Evolutionary conservation across 805 yeast genomes (phyloP), one percentile per base, ranked within the genome.

Genomic region (Metschnikowia cubensis): DNA sequence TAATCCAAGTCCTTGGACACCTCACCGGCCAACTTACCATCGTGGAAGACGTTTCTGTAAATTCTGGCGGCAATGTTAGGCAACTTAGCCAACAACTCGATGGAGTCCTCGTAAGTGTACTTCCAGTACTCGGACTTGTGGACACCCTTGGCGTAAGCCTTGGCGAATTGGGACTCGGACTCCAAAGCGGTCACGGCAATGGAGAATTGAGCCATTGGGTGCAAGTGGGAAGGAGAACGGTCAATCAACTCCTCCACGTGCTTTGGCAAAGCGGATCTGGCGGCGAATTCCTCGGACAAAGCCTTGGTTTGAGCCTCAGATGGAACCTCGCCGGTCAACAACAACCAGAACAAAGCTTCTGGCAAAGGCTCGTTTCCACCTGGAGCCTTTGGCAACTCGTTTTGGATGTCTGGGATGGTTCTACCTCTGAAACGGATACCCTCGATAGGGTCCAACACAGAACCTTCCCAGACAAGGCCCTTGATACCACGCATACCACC

Each of bases 401-500:
- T 64, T 69, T 84, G 91, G 67, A 87, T 82, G 57, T 86, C 87
- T 57, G 82, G 77, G 58, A 86, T 87, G 51, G 91, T 83, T 66
- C 76, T 74, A 50, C 90, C 90, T 69, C 87, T 87, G 77, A 87
- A 87, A 50, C 84, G 80, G 64, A 87, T 87, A 35, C 94, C 94
- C 62, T 80, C 82, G 48, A 81, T 74, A 48, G 92, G 84, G 65
- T 87, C 92, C 58, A 87, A 80, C 41, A 80, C 82, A 13, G 91
- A 84, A 49, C 89, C 84, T 63, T 86, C 90, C 94, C 94, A 87
- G 50, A 85, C 82, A 64, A 87, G 74, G 47, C 86, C 80, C 65
- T 79, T 79, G 66, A 83, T 77, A 47, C 91, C 91, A 65, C 92
- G 78, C 92, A 87, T 87, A 54, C 94, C 92, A 58, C 91, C 91